Base-by-base conservation (phyloP, 1,139 yeast genomes). In the Yamadazyma membranifaciens region DNA sequence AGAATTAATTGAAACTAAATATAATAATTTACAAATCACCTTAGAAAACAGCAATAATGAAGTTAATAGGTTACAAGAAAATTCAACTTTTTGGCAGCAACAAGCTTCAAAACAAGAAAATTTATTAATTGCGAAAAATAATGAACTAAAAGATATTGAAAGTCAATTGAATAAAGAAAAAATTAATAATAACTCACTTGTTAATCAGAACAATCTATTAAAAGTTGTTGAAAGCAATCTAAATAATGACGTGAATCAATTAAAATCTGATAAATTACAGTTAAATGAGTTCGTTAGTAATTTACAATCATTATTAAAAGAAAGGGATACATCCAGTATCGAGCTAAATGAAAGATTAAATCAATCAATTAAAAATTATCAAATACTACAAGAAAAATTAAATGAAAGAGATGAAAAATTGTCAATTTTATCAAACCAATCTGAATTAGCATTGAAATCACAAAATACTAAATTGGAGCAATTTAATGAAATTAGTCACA, bases 401-500 rank as follows among this genome's bases (percentile, higher is more conserved):
- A 70, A 67, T 9, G 73, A 73, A 33, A 75, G 79, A 45, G 78
- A 74, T 36, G 75, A 70, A 43, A 75, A 75, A 43, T 64, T 78
- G 28, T 65, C 65, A 31, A 67, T 73, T 16, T 58, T 73, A 35
- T 53, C 76, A 10, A 69, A 63, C 39, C 80, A 80, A 44, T 73
- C 80, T 28, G 84, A 79, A 40, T 61, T 75, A 44, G 83, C 83
- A 17, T 60, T 77, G 36, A 76, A 74, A 45, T 80, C 86, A 36
- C 85, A 81, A 52, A 87, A 84, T 53, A 69, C 77, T 14, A 81
- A 83, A 56, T 69, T 86, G 42, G 92, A 85, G 45, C 69, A 74
- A 32, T 70, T 83, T 22, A 66, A 66, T 33, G 86, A 83, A 44
- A 56, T 80, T 30, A 63, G 72, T 27, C 51, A 65, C 20, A 55